phyloP scores from a whole-genome alignment of 2,329 filamentous ascomycete genomes.

The Coniochaeta sp. region DNA sequence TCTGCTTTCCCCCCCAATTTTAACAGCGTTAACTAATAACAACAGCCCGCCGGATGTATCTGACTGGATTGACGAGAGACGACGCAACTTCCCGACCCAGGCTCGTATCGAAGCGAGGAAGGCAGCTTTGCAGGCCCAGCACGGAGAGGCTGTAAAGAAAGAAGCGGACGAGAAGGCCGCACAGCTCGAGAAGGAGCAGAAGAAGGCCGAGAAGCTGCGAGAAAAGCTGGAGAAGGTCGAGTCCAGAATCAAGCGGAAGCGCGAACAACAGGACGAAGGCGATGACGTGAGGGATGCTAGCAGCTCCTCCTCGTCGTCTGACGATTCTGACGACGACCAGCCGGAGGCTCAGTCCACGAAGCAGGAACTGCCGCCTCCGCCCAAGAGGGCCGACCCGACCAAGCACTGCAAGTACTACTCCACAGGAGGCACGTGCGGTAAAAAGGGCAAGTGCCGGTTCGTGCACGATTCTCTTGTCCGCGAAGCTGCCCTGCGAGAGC shows the following conservation, averaged over 20 bases:
- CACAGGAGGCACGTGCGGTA: slow-evolving; percentile 60
- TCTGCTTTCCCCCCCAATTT: not conserved
- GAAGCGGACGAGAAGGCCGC: slow-evolving; percentile 49
- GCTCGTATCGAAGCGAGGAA: slow-evolving; percentile 60
- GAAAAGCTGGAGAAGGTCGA: slow-evolving; percentile 64
- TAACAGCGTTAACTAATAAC: slow-evolving; percentile 6
- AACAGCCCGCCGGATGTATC: slow-evolving; percentile 60
- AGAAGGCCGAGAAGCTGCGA: slow-evolving; percentile 53
- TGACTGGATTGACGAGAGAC: slow-evolving; percentile 75
- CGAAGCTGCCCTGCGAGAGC: slow-evolving; percentile 55
- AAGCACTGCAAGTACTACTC: slow-evolving; percentile 67
- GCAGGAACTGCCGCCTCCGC: slow-evolving; percentile 33
- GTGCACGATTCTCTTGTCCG: slow-evolving; percentile 58
- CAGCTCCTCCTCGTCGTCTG: slow-evolving; percentile 31
- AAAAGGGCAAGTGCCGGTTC: slow-evolving; percentile 71
- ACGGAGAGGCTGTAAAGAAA: slow-evolving; percentile 45
- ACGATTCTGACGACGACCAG: slow-evolving; percentile 49
- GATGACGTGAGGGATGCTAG: slow-evolving; percentile 51
- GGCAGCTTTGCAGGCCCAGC: slow-evolving; percentile 34
- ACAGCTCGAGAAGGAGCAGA: slow-evolving; percentile 45
- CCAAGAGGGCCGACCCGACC: slow-evolving; percentile 52
- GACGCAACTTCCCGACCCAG: slow-evolving; percentile 72
- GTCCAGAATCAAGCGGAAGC: slow-evolving; percentile 60
- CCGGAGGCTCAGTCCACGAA: slow-evolving; percentile 52
- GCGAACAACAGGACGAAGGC: slow-evolving; percentile 59